These are phyloP conservation scores for Metarhizium anisopliae DNA, from an alignment of 2,329 filamentous ascomycete genomes.

Conservation along the genomic window DNA sequence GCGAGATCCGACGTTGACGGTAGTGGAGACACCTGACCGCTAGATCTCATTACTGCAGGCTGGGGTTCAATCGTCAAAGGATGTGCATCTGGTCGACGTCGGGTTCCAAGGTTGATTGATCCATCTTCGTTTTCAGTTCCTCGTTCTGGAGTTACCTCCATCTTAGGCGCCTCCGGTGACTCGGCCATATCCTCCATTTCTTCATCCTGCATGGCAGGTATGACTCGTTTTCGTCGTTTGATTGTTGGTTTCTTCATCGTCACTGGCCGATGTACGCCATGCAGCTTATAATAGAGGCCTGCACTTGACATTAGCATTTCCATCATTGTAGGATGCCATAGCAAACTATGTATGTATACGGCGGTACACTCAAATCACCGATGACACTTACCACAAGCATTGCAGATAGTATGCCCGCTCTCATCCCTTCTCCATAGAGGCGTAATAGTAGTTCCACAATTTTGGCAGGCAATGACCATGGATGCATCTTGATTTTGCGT, in stretches of 20 bases:
- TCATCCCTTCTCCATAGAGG: slow-evolving; percentile 93
- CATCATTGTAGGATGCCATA: background rate
- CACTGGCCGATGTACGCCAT: slow-evolving; percentile 84
- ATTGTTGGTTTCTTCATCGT: slow-evolving; percentile 99
- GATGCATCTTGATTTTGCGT: slow-evolving; percentile 21
- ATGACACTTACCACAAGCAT: slow-evolving; percentile 75
- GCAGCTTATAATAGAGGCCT: slow-evolving; percentile 95
- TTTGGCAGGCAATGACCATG: slow-evolving; percentile 81
- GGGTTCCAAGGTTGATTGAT: slow-evolving; percentile 53
- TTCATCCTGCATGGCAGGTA: slow-evolving; percentile 59
- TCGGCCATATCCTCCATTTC: slow-evolving; percentile 41
- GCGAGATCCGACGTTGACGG: slow-evolving; percentile 35
- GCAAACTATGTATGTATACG: background rate
- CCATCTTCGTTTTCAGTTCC: slow-evolving; percentile 55
- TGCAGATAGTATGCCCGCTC: slow-evolving; percentile 93
- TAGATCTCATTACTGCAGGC: slow-evolving; percentile 29
- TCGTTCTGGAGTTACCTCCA: slow-evolving; percentile 33
- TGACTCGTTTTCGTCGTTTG: slow-evolving; percentile 89
- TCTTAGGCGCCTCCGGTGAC: slow-evolving; percentile 28
- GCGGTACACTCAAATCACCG: background rate
- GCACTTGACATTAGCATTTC: background rate
- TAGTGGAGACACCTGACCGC: slow-evolving; percentile 34
- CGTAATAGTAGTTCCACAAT: slow-evolving; percentile 93
- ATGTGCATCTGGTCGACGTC: slow-evolving; percentile 34
- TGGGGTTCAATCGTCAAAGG: slow-evolving; percentile 39